Base-by-base conservation (phyloP, 1,139 yeast genomes). In the Sugiyamaella castrensis region DNA sequence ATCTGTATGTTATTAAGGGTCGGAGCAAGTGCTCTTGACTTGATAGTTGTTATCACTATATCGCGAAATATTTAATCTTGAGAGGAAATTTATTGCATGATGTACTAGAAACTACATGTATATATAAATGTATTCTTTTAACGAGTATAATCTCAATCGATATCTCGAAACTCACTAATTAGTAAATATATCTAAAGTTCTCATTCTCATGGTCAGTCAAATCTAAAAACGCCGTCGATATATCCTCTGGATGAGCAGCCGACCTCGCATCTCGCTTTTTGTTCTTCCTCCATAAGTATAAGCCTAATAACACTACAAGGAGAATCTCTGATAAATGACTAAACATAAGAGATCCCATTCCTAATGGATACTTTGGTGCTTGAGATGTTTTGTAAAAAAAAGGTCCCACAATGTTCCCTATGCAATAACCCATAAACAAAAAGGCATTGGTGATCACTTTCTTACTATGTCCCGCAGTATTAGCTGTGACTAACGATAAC, bases 191-290 rank as follows among this genome's bases (percentile, higher is more conserved):
- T 57, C 87, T 73, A 62, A 83, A 82, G 54, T 72, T 73, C 11
- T 75, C 77, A 60, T 83, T 83, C 61, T 82, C 81, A 46, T 71
- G 71, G 58, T 83, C 88, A 1, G 88, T 82, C 63, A 81, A 65
- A 60, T 83, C 87, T 52, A 75, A 76, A 57, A 77, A 77, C 54
- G 79, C 79, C 12, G 37, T 37, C 39, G 41, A 28, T 37, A 47
- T 12, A 36, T 37, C 44, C 34, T 47, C 34, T 6, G 11, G 27
- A 4, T 35, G 28, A 13, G 37, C n/a, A 10, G 46, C 40, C 12
- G 8, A 24, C 10, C 36, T 39, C 36, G 30, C 34, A 43, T 57
- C 59, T 32, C 68, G 44, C 54, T 50, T 57, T 53, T 52, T 58
- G 52, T 70, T 68, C 38, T 68, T 70, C 50, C 55, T 52, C 39